These are phyloP conservation scores for Mycena belliarum DNA, from an alignment of 768 basidiomycete genomes.

Conservation along the genomic window DNA sequence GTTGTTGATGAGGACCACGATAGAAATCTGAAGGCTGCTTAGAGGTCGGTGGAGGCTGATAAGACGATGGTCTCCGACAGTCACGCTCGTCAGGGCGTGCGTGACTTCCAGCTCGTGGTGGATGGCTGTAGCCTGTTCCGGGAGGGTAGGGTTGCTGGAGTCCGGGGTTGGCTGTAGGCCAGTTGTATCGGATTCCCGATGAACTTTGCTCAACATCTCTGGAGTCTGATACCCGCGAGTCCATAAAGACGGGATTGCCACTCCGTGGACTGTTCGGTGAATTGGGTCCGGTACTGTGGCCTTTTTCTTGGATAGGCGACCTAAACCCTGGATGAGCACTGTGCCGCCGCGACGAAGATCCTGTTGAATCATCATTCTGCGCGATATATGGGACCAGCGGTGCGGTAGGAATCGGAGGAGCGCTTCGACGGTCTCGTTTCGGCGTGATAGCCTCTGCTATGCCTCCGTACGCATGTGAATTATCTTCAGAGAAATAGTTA, in stretches of 20 bases:
- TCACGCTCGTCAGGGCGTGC: background rate
- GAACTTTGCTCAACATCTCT: background rate
- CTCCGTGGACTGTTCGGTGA: too few species aligned
- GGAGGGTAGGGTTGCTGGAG: background rate
- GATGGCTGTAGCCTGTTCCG: background rate
- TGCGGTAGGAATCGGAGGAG: background rate
- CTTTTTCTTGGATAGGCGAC: constrained; percentile 1
- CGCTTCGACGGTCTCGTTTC: constrained; percentile 5
- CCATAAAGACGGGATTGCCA: too few species aligned
- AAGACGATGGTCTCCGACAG: constrained; percentile 4
- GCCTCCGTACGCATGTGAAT: constrained; percentile 15
- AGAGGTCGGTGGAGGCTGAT: constrained; percentile 1
- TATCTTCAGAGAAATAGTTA: constrained; percentile 3
- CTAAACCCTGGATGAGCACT: background rate
- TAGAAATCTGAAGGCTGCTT: background rate
- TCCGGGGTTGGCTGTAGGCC: background rate
- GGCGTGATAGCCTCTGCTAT: constrained; percentile 8
- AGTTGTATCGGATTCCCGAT: background rate
- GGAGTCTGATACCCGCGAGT: constrained; percentile 6
- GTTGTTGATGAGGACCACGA: background rate
- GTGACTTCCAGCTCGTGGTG: background rate
- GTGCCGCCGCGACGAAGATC: background rate
- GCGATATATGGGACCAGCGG: background rate
- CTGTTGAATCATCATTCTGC: background rate
- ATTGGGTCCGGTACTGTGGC: too few species aligned